Conservation (phyloP, 2,329 filamentous ascomycete genomes). For the Diaporthe velutina region DNA sequence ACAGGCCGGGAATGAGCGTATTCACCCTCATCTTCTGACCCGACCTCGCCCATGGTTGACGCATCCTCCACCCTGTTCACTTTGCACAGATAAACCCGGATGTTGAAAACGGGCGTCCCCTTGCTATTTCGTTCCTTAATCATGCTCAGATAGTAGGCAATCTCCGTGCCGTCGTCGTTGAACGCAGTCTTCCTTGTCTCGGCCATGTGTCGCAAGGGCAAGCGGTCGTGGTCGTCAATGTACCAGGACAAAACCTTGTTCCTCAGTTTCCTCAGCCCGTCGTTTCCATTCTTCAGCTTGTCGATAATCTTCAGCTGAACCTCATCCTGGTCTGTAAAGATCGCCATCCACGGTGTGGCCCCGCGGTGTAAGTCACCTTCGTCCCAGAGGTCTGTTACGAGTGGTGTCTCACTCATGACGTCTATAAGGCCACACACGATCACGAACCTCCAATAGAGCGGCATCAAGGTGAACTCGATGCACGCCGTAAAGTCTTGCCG, state of each 20-base stretch:
- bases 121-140: conserved; percentile 19
- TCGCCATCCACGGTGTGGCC: conserved; percentile 27
- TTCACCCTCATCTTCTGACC: not conserved
- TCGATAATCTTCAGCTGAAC: conserved; percentile 35
- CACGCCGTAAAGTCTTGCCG: conserved; percentile 34
- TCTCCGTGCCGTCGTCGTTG: conserved; percentile 31
- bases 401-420: conserved; percentile 3
- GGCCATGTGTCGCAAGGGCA: conserved; percentile 31
- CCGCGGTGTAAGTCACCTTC: too few relatives aligned
- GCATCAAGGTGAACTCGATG: conserved; percentile 29
- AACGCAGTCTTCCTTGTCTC: conserved; percentile 27
- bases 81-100: conserved; percentile 41
- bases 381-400: not conserved
- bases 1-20: not conserved
- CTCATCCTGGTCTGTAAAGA: conserved; percentile 36
- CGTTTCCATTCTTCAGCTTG: conserved; percentile 11
- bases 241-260: conserved; percentile 29
- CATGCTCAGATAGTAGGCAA: conserved; percentile 15
- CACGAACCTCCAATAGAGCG: conserved; percentile 34
- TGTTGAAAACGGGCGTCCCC: conserved; percentile 32
- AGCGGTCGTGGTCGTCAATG: conserved; percentile 16
- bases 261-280: conserved; percentile 18
- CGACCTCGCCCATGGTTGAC: conserved; percentile 17
- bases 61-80: conserved; percentile 38
- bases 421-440: conserved; percentile 37